Conservation (phyloP, 345 rosid species). For the Brassica incana region DNA sequence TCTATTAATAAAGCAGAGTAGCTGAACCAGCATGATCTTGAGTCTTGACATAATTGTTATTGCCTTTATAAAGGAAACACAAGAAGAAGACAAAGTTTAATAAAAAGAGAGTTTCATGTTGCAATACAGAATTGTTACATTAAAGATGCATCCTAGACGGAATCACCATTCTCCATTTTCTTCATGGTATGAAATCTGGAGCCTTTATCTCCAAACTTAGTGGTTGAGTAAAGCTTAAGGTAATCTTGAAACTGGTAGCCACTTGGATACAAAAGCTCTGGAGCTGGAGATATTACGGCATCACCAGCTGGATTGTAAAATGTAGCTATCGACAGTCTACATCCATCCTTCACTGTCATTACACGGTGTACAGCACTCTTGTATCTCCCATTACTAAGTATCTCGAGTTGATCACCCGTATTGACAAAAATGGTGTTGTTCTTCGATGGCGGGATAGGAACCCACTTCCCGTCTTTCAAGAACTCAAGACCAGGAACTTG, state of each 20-base stretch:
- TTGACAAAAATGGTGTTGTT: slow-evolving; percentile 78
- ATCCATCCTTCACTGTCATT: slow-evolving; percentile 66
- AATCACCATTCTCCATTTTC: slow-evolving; percentile 44
- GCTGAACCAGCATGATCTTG: slow-evolving; percentile 13
- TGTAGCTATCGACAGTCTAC: slow-evolving; percentile 87
- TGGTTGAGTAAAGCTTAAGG: slow-evolving; percentile 66
- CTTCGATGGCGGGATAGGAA: slow-evolving; percentile 76
- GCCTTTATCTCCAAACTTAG: slow-evolving; percentile 71
- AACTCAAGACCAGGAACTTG: slow-evolving; percentile 92
- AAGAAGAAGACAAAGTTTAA: slow-evolving; percentile 10
- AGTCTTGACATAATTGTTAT: slow-evolving; percentile 25
- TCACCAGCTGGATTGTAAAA: slow-evolving; percentile 85
- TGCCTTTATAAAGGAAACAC: slow-evolving; percentile 18
- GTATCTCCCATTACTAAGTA: slow-evolving; percentile 83
- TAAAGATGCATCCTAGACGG: slow-evolving; percentile 10
- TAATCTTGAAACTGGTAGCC: slow-evolving; percentile 68
- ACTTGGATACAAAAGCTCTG: slow-evolving; percentile 65
- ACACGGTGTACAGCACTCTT: slow-evolving; percentile 76
- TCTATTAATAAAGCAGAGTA: not conserved
- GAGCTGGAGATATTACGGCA: slow-evolving; percentile 73
- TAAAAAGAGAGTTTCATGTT: not conserved
- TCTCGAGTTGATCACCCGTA: slow-evolving; percentile 82
- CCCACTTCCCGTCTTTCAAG: slow-evolving; percentile 73
- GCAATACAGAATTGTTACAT: not conserved
- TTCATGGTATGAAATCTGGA: slow-evolving; percentile 70